Evolutionary conservation across 441 rosid genomes (phyloP).

Genomic region (Theobroma grandiflorum): DNA sequence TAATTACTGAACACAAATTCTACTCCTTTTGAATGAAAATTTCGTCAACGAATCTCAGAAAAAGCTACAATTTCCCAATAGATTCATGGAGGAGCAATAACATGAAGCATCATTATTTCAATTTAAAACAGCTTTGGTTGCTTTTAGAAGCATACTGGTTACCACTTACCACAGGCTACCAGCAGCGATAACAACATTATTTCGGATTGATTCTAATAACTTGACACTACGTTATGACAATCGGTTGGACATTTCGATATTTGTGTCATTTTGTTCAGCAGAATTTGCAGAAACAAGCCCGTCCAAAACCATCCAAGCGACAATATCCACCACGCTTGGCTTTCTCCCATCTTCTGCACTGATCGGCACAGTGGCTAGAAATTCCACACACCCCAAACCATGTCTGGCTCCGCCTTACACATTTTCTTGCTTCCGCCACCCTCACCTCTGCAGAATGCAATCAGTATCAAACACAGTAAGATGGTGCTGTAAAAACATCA

Average conservation of each 20-base stretch:
- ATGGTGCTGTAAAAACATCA: neutral
- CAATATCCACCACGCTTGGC: slow-evolving; percentile 14
- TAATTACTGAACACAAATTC: no score
- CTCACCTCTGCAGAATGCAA: neutral
- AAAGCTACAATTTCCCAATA: neutral
- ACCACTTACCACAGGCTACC: neutral
- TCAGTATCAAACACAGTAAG: neutral
- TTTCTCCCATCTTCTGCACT: slow-evolving; percentile 11
- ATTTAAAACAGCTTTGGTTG: slow-evolving; percentile 1
- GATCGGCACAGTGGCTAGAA: neutral
- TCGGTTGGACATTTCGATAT: neutral
- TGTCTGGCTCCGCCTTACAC: slow-evolving; percentile 20
- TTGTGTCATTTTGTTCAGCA: neutral
- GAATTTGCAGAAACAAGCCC: slow-evolving; percentile 14
- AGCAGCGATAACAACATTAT: neutral
- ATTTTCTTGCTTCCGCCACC: slow-evolving; percentile 12
- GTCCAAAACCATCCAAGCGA: neutral
- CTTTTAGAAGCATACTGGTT: neutral
- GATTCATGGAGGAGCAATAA: neutral
- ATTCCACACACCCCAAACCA: neutral
- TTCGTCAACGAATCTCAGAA: no score
- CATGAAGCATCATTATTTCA: neutral
- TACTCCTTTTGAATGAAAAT: no score
- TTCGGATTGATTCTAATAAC: neutral
- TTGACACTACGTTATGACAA: neutral